Base-by-base conservation (phyloP, 495 filamentous ascomycete genomes). In the Chaetomidium leptoderma region DNA sequence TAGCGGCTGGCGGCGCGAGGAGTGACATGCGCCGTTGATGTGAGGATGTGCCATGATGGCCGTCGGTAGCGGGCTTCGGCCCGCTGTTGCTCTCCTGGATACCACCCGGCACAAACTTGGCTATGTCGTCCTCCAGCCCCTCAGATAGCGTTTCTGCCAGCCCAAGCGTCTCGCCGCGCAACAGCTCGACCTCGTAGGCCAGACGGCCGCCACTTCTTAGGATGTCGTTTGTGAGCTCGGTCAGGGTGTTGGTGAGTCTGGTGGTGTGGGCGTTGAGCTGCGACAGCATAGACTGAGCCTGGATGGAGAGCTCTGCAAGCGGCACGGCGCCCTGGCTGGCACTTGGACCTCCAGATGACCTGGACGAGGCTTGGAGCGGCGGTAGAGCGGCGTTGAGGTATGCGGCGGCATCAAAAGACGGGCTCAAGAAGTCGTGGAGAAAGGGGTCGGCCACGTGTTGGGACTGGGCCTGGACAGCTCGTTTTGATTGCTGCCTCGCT, bases 141-240 rank as follows among this genome's bases (percentile, higher is more conserved):
- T 92, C 89, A 0, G 83, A 83, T 57, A 98, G 72, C 6, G 86
- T 76, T 60, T 96, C 91, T 0, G 86, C 85, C 43, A 96, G 71
- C 30, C 84, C 80, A 17, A 89, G 76, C 0, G 90, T 84, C 66
- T 97, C 93, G 51, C 92, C 92, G 7, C 91, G 85, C 9, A 98
- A 72, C 8, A 97, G 81, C 67, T 98, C 93, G 9, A 98, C 92
- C 65, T 97, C 90, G 71, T 98, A 98, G 26, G 91, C 89, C 21
- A 98, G 77, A 10, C 95, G 82, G 58, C 87, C 85, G 23, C 90
- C 87, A 61, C 89, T 86, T 45, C 93, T 83, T 19, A 98, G 77
- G 58, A 98, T 97, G 62, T 97, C 93, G 66, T 97, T 92, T 14
- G 92, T 97, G 55, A 97, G 77, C 55, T 88, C 85, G 30, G 90